Percentiles rank a stretch among this genome's conserved stretches.
These are phyloP conservation scores for Botryotinia calthae DNA, from an alignment of 2,329 filamentous ascomycete species.

Conservation along the genomic window DNA sequence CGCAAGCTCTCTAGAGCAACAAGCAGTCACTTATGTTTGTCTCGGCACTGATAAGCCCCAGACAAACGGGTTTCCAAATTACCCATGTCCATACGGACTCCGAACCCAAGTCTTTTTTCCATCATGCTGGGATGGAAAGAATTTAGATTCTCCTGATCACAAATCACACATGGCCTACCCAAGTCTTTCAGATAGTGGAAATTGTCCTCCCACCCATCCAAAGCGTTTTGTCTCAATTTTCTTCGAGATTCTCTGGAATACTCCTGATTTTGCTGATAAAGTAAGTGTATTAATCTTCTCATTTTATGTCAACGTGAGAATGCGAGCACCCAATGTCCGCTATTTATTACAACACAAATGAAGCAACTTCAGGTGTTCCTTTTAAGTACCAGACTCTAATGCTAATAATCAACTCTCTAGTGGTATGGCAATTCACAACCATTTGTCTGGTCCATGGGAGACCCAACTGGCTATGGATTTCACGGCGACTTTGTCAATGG, in stretches of 20 bases:
- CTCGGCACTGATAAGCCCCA: slow-evolving; percentile 47
- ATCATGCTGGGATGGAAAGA: slow-evolving; percentile 60
- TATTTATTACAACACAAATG: not conserved
- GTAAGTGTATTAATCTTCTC: not conserved
- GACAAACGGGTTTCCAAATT: slow-evolving; percentile 52
- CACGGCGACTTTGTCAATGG: slow-evolving; percentile 61
- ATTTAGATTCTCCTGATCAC: slow-evolving; percentile 54
- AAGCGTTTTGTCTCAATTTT: slow-evolving; percentile 58
- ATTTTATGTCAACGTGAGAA: fast-evolving
- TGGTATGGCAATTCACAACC: slow-evolving; percentile 47
- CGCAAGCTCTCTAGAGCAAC: slow-evolving; percentile 43
- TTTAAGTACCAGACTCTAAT: not conserved
- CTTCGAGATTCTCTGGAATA: slow-evolving; percentile 57
- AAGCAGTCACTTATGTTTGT: slow-evolving; percentile 56
- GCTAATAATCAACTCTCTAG: not conserved
- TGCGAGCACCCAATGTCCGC: not conserved
- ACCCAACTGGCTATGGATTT: slow-evolving; percentile 52
- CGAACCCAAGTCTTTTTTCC: slow-evolving; percentile 57
- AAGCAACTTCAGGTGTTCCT: not conserved
- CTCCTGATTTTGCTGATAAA: slow-evolving; percentile 48
- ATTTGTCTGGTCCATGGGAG: slow-evolving; percentile 53
- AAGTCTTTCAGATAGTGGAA: slow-evolving; percentile 45
- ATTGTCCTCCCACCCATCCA: slow-evolving; percentile 51
- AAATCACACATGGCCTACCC: slow-evolving; percentile 57
- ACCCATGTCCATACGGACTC: slow-evolving; percentile 52